These are phyloP conservation scores for Penicillium sp. DNA, from an alignment of 2,329 filamentous ascomycete species.

Conservation along the genomic window DNA sequence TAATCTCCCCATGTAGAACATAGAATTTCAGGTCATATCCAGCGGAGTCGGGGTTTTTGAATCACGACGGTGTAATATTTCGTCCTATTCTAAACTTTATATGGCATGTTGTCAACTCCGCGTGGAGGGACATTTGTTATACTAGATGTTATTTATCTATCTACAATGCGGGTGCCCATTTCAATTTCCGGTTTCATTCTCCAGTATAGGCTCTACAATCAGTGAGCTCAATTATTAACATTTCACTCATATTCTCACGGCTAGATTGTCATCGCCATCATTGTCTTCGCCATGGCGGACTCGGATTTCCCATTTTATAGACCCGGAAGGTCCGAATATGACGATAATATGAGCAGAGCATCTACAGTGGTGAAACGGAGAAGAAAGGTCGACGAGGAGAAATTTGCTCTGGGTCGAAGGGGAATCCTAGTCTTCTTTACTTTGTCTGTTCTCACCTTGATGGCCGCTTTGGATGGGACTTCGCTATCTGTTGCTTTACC, in stretches of 20 bases:
- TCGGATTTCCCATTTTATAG: conserved; percentile 12
- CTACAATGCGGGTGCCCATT: neutral
- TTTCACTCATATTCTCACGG: neutral
- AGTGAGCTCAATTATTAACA: neutral
- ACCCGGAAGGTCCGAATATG: conserved; percentile 8
- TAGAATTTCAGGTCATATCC: neutral
- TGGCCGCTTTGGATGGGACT: conserved; percentile 29
- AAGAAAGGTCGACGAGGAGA: conserved; percentile 5
- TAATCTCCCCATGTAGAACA: neutral
- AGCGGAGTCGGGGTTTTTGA: neutral
- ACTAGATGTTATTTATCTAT: neutral
- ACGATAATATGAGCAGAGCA: conserved; percentile 12
- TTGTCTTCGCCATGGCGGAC: conserved; percentile 4
- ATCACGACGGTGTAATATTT: conserved; percentile 7
- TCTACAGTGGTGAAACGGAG: conserved; percentile 1
- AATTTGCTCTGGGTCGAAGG: conserved; percentile 22
- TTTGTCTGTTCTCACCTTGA: conserved; percentile 23
- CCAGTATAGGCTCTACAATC: neutral
- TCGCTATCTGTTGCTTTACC: conserved; percentile 28
- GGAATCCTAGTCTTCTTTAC: conserved; percentile 26
- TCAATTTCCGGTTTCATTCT: neutral
- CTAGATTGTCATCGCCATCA: neutral
- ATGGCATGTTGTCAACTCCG: neutral
- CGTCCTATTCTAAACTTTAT: conserved; percentile 8
- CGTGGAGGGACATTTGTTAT: neutral